Base-by-base conservation (phyloP, 2,329 filamentous ascomycete genomes). In the Sordariomycetes sp. region DNA sequence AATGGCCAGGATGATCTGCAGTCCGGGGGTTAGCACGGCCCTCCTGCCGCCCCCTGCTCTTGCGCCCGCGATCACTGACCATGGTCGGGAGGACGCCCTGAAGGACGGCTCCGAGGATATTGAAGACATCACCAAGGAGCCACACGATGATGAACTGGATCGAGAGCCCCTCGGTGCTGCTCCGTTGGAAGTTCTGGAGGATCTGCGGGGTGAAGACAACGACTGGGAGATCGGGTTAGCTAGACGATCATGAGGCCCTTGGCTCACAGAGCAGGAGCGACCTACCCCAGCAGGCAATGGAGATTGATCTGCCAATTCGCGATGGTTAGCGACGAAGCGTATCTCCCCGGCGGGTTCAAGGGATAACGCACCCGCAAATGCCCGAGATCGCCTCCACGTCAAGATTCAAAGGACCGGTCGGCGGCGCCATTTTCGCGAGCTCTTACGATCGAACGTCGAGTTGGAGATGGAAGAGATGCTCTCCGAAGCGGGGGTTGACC, bases 191-290 rank as follows among this genome's bases (percentile, higher is more conserved):
- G 69, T 97, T 97, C 68, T 96, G 90, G 65, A 96, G 87, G 65
- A 99, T 97, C 66, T 99, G 94, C 2, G 94, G 94, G 1, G 90
- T 94, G 75, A 97, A 99, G 59, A 99, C 94, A 40, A 97, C 90
- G 59, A 97, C 89, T 74, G 56, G 37, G 34, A 20, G 43, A 56
- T n/a, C 43, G 54, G 54, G 51, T 58, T 37, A 61, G 43, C 53
- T 40, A 24, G 50, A 46, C 20, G 53, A 32, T 43, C 25, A 37
- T 54, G 20, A 37, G 32, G 32, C 18, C 24, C 6, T 58, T n/a
- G 58, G 35, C 34, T 55, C 40, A 35, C 10, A 8, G 28, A 52
- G 24, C 20, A 32, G 28, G 28, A 4, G 28, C 16, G 35, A 40
- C 68, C 55, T 63, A 74, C 72, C 71, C 94, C 94, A 97, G 70